These are phyloP conservation scores for Cladosporium halotolerans DNA, from an alignment of 2,329 filamentous ascomycete genomes.

Conservation along the genomic window DNA sequence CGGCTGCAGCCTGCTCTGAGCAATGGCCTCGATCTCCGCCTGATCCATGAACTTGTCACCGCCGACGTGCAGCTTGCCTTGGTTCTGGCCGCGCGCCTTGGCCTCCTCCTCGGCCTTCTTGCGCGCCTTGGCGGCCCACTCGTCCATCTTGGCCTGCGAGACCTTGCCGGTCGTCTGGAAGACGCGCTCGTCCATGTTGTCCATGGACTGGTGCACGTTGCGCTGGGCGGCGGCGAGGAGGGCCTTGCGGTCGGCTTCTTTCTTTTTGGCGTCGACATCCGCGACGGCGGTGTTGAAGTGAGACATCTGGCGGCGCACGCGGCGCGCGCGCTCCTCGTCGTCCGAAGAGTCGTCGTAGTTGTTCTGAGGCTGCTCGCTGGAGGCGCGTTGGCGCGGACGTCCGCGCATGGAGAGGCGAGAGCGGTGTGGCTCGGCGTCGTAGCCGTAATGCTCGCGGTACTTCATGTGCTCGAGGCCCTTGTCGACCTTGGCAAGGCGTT, in stretches of 20 bases:
- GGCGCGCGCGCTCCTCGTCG: conserved; percentile 63
- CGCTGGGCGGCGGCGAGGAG: conserved; percentile 74
- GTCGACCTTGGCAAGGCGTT: conserved; percentile 74
- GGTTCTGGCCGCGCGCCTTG: conserved; percentile 52
- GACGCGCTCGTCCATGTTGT: conserved; percentile 75
- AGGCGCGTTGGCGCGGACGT: conserved; percentile 56
- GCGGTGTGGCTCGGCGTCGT: conserved; percentile 42
- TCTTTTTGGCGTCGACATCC: conserved; percentile 66
- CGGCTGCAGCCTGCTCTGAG: conserved; percentile 69
- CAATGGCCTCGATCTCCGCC: conserved; percentile 72
- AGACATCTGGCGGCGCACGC: conserved; percentile 74
- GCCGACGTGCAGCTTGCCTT: conserved; percentile 63
- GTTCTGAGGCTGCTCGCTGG: conserved; percentile 51
- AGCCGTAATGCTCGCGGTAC: conserved; percentile 73
- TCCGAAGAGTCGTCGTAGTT: conserved; percentile 41
- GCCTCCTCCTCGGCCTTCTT: conserved; percentile 61
- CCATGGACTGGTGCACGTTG: conserved; percentile 74
- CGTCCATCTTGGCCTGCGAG: conserved; percentile 59
- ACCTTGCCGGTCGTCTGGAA: conserved; percentile 70
- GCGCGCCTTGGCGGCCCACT: conserved; percentile 74
- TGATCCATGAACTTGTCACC: conserved; percentile 75
- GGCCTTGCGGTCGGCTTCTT: conserved; percentile 65
- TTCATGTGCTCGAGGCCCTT: conserved; percentile 57
- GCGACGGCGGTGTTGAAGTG: conserved; percentile 63
- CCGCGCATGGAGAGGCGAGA: conserved; percentile 47